Evolutionary conservation across 257 asterid species (phyloP), one percentile per base, ranked within the genome.

Genomic region (Leonotis leonurus): DNA sequence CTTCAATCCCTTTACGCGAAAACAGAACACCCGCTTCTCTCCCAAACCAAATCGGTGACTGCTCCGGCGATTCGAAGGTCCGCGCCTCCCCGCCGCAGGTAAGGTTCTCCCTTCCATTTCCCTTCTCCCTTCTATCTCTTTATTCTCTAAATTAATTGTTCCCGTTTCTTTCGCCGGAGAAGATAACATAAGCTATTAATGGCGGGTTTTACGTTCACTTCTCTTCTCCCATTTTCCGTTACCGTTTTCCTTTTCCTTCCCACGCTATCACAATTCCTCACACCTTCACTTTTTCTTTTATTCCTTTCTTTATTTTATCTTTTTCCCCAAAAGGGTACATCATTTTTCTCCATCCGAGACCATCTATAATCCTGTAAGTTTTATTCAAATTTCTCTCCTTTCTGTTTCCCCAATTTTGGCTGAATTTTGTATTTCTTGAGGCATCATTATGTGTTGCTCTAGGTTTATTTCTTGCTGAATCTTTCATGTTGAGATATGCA

Each of bases 321-420:
- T 41, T 41, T 41, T 41, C 48, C 21, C 48, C 27, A 48, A 77
- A 72, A 60, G 70, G 61, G 60, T n/a, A 20, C 48, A 29, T 57
- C 60, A 65, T 29, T 35, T 49, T 63, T 71, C 56, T 55, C 53
- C 71, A 45, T 36, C 50, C 58, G 22, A 44, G 44, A 58, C 64
- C 41, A 45, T 66, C 63, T 56, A 10, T 41, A 27, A 41, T 56
- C 63, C 39, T 67, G 81, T 79, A 35, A 58, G 75, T 66, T 20
- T 9, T 6, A 18, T 18, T 22, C 17, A 4, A 49, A 40, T 29
- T 46, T 8, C 20, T 33, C 1, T 24, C 17, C 49, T 24, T 11
- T 51, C 1, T 8, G 11, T 26, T 25, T 11, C 26, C 35, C 46
- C 17, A 27, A 30, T 30, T 2, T 11, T 49, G 16, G 39, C 41